Base-by-base conservation (phyloP, 805 yeast genomes). In the Candida ulmi region DNA sequence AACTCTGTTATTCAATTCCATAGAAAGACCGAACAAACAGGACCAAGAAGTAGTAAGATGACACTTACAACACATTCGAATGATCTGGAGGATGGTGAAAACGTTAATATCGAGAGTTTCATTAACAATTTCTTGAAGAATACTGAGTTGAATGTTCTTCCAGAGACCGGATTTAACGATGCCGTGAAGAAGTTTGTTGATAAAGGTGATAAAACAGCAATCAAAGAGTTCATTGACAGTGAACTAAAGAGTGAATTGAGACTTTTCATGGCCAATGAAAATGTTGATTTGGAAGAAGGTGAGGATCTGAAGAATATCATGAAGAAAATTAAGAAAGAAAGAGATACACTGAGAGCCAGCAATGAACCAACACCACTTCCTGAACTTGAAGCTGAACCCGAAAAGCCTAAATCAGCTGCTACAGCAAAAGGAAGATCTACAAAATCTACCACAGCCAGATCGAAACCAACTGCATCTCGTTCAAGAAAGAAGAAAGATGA, bases 1-100 rank as follows among this genome's bases (percentile, higher is more conserved):
- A 82, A 86, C 52, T 95, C 88, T 51, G 86, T 90, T 8, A 75
- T 91, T 3, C 80, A 78, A 35, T 83, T 84, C 56, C 76, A 76
- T 53, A 73, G 76, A 54, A 76, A 71, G 47, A 68, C 54, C 58
- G 68, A 38, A 28, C 19, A 40, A 2, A 25, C 9, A 24, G 35
- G 40, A 19, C 30, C 45, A 42, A 34, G 17, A 33, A 32, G 33
- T 40, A 36, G 26, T 12, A 45, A 38, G 17, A 21, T 42, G 6
- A 40, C 31, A 3, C 23, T 36, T 17, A 24, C 27, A 27, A 34
- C 40, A 16, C 35, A 44, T 38, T 30, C 29, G 21, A 35, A 41
- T 17, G 39, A 36, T 18, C 48, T 40, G 5, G 60, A 52, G 6
- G 50, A 53, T 17, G 52, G 46, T 17, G 76, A 71, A 16, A 67